Evolutionary conservation across 805 yeast genomes (phyloP).

Genomic region (Ogataea polymorpha): DNA sequence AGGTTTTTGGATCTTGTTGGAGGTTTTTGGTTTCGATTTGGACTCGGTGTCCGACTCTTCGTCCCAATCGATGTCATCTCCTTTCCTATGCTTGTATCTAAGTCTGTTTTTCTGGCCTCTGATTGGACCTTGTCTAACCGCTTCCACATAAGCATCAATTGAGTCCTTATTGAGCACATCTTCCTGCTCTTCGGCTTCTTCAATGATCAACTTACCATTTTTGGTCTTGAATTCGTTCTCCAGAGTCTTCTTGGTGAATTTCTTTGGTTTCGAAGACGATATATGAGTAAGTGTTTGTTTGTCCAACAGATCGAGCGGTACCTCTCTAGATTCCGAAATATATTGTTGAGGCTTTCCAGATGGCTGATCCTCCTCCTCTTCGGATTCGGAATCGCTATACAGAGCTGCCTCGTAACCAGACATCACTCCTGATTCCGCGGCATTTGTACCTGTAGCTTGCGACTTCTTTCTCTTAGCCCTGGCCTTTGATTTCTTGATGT

Average conservation of each 20-base stretch:
- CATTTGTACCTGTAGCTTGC: conserved; percentile 28
- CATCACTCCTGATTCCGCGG: conserved; percentile 43
- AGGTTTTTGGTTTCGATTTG: conserved; percentile 4
- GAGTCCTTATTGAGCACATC: conserved; percentile 49
- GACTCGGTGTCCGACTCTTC: conserved; percentile 31
- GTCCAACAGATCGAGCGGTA: conserved; percentile 86
- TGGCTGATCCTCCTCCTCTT: conserved; percentile 39
- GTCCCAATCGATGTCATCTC: conserved; percentile 52
- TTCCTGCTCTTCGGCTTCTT: conserved; percentile 46
- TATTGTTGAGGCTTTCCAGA: conserved; percentile 46
- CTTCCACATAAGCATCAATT: conserved; percentile 89
- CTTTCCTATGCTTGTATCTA: conserved; percentile 59
- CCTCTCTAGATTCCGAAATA: conserved; percentile 68
- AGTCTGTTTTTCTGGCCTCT: conserved; percentile 91
- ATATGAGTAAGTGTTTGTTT: conserved; percentile 81
- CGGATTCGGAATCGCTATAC: conserved; percentile 64
- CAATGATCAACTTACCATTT: conserved; percentile 71
- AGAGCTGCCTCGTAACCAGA: conserved; percentile 93
- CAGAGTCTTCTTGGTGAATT: conserved; percentile 42
- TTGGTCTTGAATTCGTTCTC: conserved; percentile 46
- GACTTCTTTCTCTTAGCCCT: conserved; percentile 75
- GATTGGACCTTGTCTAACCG: conserved; percentile 88
- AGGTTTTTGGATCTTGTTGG: conserved; percentile 23
- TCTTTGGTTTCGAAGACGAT: conserved; percentile 81
- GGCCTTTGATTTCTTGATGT: conserved; percentile 81